Evolutionary conservation across 352 stramenopile species (phyloP).

Genomic region (Globisporangium abappressorium): DNA sequence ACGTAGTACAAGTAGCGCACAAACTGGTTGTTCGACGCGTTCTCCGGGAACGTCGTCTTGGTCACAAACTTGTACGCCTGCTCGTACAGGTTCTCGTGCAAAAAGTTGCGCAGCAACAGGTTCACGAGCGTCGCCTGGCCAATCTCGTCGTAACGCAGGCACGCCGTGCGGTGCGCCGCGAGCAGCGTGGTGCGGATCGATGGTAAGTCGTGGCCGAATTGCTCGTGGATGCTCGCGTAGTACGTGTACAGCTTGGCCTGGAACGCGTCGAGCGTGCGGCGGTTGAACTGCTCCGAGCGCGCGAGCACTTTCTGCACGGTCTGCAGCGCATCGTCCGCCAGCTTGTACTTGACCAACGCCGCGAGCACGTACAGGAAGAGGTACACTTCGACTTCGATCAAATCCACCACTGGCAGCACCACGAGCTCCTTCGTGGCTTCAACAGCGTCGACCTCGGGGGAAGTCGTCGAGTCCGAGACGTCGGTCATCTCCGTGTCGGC

Average conservation of each 20-base stretch:
- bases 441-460: conserved; percentile 17
- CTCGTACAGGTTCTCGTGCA: conserved; percentile 89
- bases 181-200: conserved; percentile 71
- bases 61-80: conserved; percentile 92
- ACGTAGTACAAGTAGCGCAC: conserved; percentile 98
- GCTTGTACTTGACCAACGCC: conserved; percentile 68
- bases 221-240: conserved; percentile 72
- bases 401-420: conserved; percentile 52
- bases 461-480: conserved; percentile 15
- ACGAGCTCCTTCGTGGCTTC: conserved; percentile 13
- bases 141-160: conserved; percentile 87
- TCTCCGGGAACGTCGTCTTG: conserved; percentile 88
- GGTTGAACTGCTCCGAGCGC: conserved; percentile 77
- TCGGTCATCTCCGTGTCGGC: conserved; percentile 63
- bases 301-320: conserved; percentile 48
- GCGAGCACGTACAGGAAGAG: conserved; percentile 76
- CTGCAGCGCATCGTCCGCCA: conserved; percentile 51
- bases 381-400: conserved; percentile 87
- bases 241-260: conserved; percentile 79
- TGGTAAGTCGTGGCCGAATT: conserved; percentile 53
- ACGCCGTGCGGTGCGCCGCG: conserved; percentile 83
- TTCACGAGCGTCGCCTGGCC: conserved; percentile 90
- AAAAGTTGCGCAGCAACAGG: conserved; percentile 88
- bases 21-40: conserved; percentile 98
- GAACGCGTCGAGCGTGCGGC: conserved; percentile 73